A percentile compares a stretch with the other conserved stretches of the same genome.
These are phyloP conservation scores for Hortiboletus campestris DNA, from an alignment of 768 basidiomycete species.

Conservation along the genomic window DNA sequence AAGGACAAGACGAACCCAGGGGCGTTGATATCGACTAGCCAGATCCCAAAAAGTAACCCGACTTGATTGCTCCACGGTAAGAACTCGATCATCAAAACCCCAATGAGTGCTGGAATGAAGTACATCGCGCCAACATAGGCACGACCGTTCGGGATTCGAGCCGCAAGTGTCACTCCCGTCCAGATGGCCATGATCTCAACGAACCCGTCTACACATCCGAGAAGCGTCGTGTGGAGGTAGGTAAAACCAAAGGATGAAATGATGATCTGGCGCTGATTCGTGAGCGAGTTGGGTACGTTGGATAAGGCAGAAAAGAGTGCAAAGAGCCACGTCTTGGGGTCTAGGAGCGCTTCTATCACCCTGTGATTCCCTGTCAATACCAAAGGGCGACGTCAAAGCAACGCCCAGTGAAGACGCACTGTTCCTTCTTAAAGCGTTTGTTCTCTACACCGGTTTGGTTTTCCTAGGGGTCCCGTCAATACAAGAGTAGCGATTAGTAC, in stretches of 20 bases:
- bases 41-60: slow-evolving; percentile 54
- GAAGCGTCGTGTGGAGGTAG: slow-evolving; percentile 62
- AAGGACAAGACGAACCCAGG: slow-evolving; percentile 61
- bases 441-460: slow-evolving; percentile 85
- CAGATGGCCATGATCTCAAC: slow-evolving; percentile 70
- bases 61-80: slow-evolving; percentile 65
- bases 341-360: slow-evolving; percentile 63
- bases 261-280: slow-evolving; percentile 65
- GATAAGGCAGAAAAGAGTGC: slow-evolving; percentile 61
- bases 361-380: slow-evolving; percentile 30
- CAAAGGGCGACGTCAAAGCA: background rate
- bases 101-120: slow-evolving; percentile 63
- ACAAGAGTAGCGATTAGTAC: background rate
- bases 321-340: slow-evolving; percentile 78
- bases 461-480: slow-evolving; percentile 35
- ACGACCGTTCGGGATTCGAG: slow-evolving; percentile 54
- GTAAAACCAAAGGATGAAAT: slow-evolving; percentile 65
- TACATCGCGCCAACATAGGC: slow-evolving; percentile 65
- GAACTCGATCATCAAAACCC: slow-evolving; percentile 58
- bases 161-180: slow-evolving; percentile 57
- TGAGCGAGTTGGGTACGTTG: slow-evolving; percentile 65
- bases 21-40: slow-evolving; percentile 42
- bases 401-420: slow-evolving; percentile 56
- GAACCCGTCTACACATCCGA: slow-evolving; percentile 63
- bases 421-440: slow-evolving; percentile 76